Evolutionary conservation across 2,329 filamentous ascomycete genomes (phyloP).

Genomic region (Arthroderma uncinatum): DNA sequence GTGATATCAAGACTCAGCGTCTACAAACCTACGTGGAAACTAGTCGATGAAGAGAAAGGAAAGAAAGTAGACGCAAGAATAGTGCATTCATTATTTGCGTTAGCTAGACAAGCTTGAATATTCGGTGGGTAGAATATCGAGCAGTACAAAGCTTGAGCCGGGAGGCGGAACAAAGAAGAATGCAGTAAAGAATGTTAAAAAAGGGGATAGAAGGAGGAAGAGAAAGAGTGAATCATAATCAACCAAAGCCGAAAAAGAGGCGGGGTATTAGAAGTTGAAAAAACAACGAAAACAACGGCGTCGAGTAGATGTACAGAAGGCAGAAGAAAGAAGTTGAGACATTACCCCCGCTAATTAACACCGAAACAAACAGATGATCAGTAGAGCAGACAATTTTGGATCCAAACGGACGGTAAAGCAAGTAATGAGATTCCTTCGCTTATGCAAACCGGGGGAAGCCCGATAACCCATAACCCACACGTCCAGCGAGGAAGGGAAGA

Average conservation of each 20-base stretch:
- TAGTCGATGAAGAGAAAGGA: not conserved
- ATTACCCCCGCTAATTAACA: not conserved
- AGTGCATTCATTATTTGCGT: not conserved
- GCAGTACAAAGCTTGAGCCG: not conserved
- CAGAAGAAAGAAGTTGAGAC: not conserved
- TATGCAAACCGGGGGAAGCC: not conserved
- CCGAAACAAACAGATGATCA: not conserved
- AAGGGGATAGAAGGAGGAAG: not conserved
- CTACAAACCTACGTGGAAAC: too few species aligned
- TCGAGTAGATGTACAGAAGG: not conserved
- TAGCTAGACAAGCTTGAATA: not conserved
- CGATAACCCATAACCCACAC: not conserved
- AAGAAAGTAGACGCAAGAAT: not conserved
- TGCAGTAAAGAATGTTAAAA: not conserved
- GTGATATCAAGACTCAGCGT: too few species aligned
- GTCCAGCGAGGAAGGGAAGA: not conserved
- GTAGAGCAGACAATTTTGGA: not conserved
- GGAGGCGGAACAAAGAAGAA: not conserved
- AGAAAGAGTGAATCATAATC: not conserved
- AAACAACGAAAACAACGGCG: not conserved
- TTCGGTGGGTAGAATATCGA: too few species aligned
- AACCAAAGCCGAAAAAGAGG: not conserved
- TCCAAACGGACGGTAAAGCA: not conserved
- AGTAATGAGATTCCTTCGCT: not conserved
- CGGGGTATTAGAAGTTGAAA: not conserved